Base-by-base conservation (phyloP, 2,329 filamentous ascomycete genomes). In the Sporothrix globosa region DNA sequence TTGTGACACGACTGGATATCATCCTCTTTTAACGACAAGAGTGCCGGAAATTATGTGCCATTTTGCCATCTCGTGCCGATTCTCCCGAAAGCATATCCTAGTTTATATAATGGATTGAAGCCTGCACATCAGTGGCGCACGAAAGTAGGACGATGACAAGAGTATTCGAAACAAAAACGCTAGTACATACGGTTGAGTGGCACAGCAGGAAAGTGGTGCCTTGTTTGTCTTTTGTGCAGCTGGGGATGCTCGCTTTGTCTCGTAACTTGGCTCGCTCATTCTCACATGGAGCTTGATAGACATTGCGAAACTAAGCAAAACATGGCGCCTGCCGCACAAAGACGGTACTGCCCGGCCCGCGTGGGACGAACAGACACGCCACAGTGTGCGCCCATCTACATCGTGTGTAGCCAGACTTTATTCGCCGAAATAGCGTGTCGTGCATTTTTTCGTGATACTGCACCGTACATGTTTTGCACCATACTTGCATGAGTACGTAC, bases 401-500 rank as follows among this genome's bases (percentile, higher is more conserved):
- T 14, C 11, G 41, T 61, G 21, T 19, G 58, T 5, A 46, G 39
- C 58, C 58, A 19, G 34, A 39, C 6, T 41, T 39, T 5, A 58
- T 21, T 39, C 30, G 17, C 54, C 41, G 58, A 27, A 46, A n/a
- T 44, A 27, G 6, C 14, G 34, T 7, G 34, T 34, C 34, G 7
- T 24, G n/a, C 14, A 9, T 11, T 17, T 46, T 46, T 27, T 46
- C 58, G 44, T 19, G 39, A 63, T 46, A 44, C 4, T 34, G 34
- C 14, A 17, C 46, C 39, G 58, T 46, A 34, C 39, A 10, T 21
- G n/a, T 27, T 27, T 27, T 6, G 13, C 39, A 21, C 39, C 39
- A 39, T 27, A 19, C 58, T 46, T 63, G 39, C 58, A 46, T 63
- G 58, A 39, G 14, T 46, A 63, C 39, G 58, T 61, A 27, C 30